Percentiles rank a stretch among this genome's conserved stretches.
Conservation (phyloP, 148 eudicot species). For the Diospyros lotus region DNA sequence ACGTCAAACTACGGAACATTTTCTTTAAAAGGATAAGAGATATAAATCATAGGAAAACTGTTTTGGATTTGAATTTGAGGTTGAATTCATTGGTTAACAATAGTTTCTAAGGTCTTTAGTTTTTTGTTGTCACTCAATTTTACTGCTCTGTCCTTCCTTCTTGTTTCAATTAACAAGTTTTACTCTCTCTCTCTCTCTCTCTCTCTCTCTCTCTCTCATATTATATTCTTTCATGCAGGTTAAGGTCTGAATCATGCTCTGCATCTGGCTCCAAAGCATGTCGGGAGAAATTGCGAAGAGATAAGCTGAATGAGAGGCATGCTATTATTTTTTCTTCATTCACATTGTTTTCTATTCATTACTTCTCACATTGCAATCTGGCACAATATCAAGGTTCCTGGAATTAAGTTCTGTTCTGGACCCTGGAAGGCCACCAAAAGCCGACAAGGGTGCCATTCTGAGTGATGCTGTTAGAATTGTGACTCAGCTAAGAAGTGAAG, state of each 20-base stretch:
- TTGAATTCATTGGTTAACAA: not conserved
- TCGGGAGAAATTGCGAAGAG: conserved; percentile 57
- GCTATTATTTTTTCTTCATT: conserved; percentile 7
- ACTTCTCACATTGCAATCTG: not conserved
- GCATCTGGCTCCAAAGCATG: conserved; percentile 46
- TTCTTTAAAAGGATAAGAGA: not conserved
- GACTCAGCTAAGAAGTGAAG: conserved; percentile 41
- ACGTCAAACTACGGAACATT: not conserved
- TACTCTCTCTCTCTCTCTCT: not conserved
- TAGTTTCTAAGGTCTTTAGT: not conserved
- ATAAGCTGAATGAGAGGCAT: conserved; percentile 53
- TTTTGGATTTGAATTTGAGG: not conserved
- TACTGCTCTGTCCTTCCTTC: not conserved
- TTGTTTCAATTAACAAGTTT: not conserved
- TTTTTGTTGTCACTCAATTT: not conserved
- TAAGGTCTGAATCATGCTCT: conserved; percentile 15
- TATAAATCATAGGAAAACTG: too few species aligned
- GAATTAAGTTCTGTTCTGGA: conserved; percentile 46
- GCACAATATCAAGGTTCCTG: conserved; percentile 31
- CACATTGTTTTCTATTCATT: not conserved
- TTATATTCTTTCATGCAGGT: conserved; percentile 12
- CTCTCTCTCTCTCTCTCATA: not conserved
- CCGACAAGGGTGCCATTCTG: conserved; percentile 46
- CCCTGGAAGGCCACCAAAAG: conserved; percentile 46
- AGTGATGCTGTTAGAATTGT: conserved; percentile 47